Base-by-base conservation (phyloP, 495 filamentous ascomycete genomes). In the Thozetella sp. region DNA sequence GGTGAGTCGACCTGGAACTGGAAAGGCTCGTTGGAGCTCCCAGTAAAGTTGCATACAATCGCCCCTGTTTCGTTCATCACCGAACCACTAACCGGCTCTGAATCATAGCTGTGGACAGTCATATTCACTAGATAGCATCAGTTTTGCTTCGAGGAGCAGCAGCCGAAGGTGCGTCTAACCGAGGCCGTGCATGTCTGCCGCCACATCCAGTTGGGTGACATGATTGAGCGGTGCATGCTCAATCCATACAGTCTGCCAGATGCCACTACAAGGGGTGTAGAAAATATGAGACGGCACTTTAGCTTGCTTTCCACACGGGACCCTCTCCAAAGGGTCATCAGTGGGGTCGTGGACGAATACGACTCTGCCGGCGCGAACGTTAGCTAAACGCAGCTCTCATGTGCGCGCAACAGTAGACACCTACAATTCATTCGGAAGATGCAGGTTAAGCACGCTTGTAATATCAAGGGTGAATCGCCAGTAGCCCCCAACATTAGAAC, bases 171-270 rank as follows among this genome's bases (percentile, higher is more conserved):
- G n/a, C 0, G 45, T 22, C 74, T 68, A 66, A 86, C 86, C 80
- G 63, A 79, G 65, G 24, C 88, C 88, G 19, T 88, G 53, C 83
- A 86, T 87, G 61, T 83, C 80, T 6, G 80, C 86, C 2, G 74
- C 66, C 1, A 89, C 55, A 45, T 89, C 81, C 20, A 90, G 70
- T 25, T 77, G 67, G 0, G 77, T 80, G 52, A 90, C 80, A 63
- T 87, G 73, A 53, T 80, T 78, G 1, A 69, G 56, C 0, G 86
- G 85, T 0, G 80, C 86, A 15, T 81, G 73, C 63, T 90, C 88
- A 1, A 90, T 71, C 87, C 87, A 90, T 1, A 90, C 86, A 22
- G 73, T 81, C 63, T 90, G 87, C 88, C 88, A 90, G 51, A 90
- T 90, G 2, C 87, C 88, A 30, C 80, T 82, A 68, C 87, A 90